Percentiles rank a stretch among this genome's conserved stretches.
phyloP scores from a whole-genome alignment of 2,329 filamentous ascomycete genomes.

The Acarospora socialis region DNA sequence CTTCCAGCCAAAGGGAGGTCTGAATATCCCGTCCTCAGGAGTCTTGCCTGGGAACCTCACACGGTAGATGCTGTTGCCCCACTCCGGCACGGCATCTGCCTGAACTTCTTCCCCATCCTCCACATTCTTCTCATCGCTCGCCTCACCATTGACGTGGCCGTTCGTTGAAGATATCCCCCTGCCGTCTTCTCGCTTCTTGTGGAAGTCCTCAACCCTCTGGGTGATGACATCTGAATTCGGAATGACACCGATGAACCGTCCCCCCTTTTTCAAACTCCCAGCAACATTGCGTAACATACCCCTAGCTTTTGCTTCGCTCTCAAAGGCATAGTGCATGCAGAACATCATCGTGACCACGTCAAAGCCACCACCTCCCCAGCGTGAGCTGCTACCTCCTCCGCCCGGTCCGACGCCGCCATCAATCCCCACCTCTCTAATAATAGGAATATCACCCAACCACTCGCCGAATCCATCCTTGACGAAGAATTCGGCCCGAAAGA shows the following conservation, averaged over 20 bases:
- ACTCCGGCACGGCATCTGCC: constrained; percentile 54
- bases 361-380: constrained; percentile 63
- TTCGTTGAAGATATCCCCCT: neutral
- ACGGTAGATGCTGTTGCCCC: constrained; percentile 87
- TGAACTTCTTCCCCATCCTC: constrained; percentile 33
- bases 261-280: constrained; percentile 79
- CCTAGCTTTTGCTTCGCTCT: constrained; percentile 75
- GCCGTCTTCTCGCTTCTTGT: constrained; percentile 35
- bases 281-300: constrained; percentile 91
- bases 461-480: constrained; percentile 88
- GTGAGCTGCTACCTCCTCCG: constrained; percentile 41
- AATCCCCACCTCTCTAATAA: constrained; percentile 78
- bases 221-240: constrained; percentile 92
- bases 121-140: constrained; percentile 11
- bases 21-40: constrained; percentile 76
- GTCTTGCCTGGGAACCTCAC: constrained; percentile 77
- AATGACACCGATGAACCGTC: constrained; percentile 85
- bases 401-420: constrained; percentile 53
- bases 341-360: constrained; percentile 99
- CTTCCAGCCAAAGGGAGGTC: constrained; percentile 92
- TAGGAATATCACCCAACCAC: constrained; percentile 63
- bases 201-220: constrained; percentile 61
- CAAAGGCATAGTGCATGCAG: constrained; percentile 97
- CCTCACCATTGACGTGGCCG: constrained; percentile 8
- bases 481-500: constrained; percentile 78